Evolutionary conservation across 306 rosid genomes (phyloP).

Genomic region (Sophora flavescens): DNA sequence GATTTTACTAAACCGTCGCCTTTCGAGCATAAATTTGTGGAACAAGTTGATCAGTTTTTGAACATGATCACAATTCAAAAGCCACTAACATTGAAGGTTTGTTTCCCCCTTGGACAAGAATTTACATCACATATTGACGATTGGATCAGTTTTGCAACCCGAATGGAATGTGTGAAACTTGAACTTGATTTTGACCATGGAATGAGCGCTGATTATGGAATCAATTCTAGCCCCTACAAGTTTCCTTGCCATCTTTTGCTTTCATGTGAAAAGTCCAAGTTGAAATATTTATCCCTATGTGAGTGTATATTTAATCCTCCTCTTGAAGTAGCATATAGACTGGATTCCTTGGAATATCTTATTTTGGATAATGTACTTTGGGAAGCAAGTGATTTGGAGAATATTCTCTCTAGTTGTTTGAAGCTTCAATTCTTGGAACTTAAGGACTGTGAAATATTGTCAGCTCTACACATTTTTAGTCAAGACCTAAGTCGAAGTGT

Average conservation of each 20-base stretch:
- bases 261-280: neutral
- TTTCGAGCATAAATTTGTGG: neutral
- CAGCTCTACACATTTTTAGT: neutral
- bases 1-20: neutral
- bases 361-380: neutral
- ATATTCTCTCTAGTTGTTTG: neutral
- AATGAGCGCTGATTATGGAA: neutral
- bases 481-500: neutral
- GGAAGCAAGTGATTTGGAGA: neutral
- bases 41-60: neutral
- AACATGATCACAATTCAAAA: neutral
- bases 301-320: neutral
- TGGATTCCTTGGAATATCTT: neutral
- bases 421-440: neutral
- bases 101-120: neutral
- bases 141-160: neutral
- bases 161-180: neutral
- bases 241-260: conserved; percentile 6
- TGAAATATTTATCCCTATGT: neutral
- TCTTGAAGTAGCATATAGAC: neutral
- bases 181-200: neutral
- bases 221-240: neutral
- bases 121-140: neutral
- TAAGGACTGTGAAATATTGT: neutral
- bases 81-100: neutral